phyloP scores from a whole-genome alignment of 1,284 basidiomycete species.

The Exsudoporus floridanus region DNA sequence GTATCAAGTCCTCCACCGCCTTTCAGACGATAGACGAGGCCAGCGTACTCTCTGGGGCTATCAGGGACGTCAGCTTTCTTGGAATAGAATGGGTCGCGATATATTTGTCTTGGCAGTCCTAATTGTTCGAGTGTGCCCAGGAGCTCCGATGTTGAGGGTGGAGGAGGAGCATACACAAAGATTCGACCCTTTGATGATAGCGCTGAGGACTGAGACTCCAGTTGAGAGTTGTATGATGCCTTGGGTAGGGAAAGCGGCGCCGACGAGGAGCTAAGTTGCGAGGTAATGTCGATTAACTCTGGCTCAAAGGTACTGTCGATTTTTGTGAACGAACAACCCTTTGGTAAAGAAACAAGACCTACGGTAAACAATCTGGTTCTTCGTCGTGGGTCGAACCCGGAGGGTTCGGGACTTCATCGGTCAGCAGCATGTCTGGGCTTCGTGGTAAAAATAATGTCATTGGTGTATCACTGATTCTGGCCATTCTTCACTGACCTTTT shows the following conservation, averaged over 20 bases:
- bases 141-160: constrained; percentile 60
- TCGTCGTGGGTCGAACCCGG: constrained; percentile 2
- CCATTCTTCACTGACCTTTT: constrained; percentile 13
- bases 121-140: constrained; percentile 50
- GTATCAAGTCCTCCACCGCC: constrained; percentile 52
- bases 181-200: not conserved
- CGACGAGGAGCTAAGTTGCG: not conserved
- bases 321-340: not conserved
- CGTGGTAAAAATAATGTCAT: constrained; percentile 1
- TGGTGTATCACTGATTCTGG: not conserved
- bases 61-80: constrained; percentile 70
- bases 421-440: constrained; percentile 4
- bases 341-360: not conserved
- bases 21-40: constrained; percentile 71
- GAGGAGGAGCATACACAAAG: constrained; percentile 47
- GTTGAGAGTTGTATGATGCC: constrained; percentile 25
- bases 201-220: constrained; percentile 5
- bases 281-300: constrained; percentile 3
- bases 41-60: constrained; percentile 76
- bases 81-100: constrained; percentile 80
- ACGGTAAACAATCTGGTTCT: constrained; percentile 26
- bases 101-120: constrained; percentile 62
- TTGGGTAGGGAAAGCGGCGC: not conserved
- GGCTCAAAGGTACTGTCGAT: constrained; percentile 21
- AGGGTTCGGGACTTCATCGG: not conserved